Percentiles rank a stretch among this genome's conserved stretches.
phyloP scores from a whole-genome alignment of 2,329 filamentous ascomycete genomes.

The Aspergillus fischeri region DNA sequence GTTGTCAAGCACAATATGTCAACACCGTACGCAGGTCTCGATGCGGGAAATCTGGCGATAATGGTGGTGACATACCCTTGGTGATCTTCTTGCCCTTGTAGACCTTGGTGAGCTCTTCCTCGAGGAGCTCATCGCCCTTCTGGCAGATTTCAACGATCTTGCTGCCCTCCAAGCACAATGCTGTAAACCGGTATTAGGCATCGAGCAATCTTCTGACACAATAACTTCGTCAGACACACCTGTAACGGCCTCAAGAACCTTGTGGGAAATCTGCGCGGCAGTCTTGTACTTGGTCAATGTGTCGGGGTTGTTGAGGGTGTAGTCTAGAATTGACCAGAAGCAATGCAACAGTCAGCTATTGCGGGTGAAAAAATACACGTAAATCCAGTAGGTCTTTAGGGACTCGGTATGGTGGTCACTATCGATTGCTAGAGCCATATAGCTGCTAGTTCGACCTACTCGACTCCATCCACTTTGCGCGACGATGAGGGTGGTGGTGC shows the following conservation, averaged over 20 bases:
- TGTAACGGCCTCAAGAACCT: conserved; percentile 81
- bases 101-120: conserved; percentile 90
- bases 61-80: conserved; percentile 62
- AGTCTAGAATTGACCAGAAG: conserved; percentile 54
- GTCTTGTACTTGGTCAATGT: conserved; percentile 99
- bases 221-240: conserved; percentile 39
- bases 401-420: background rate
- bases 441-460: conserved; percentile 1
- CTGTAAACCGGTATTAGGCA: conserved; percentile 36
- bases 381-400: background rate
- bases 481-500: conserved; percentile 17
- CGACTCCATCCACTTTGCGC: conserved; percentile 1
- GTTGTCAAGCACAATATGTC: conserved; percentile 14
- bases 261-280: conserved; percentile 90
- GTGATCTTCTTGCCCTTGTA: conserved; percentile 96
- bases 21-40: conserved; percentile 7
- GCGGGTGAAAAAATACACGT: conserved; percentile 3
- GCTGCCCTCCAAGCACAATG: conserved; percentile 72
- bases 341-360: conserved; percentile 13
- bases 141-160: conserved; percentile 95
- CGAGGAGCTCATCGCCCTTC: conserved; percentile 89
- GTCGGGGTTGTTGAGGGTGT: conserved; percentile 84
- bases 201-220: background rate
- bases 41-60: conserved; percentile 2
- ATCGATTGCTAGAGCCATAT: background rate